Percentiles rank a stretch among this genome's conserved stretches.
These are phyloP conservation scores for Porcisia deanei DNA, from an alignment of 208 protist genomes.

Conservation along the genomic window DNA sequence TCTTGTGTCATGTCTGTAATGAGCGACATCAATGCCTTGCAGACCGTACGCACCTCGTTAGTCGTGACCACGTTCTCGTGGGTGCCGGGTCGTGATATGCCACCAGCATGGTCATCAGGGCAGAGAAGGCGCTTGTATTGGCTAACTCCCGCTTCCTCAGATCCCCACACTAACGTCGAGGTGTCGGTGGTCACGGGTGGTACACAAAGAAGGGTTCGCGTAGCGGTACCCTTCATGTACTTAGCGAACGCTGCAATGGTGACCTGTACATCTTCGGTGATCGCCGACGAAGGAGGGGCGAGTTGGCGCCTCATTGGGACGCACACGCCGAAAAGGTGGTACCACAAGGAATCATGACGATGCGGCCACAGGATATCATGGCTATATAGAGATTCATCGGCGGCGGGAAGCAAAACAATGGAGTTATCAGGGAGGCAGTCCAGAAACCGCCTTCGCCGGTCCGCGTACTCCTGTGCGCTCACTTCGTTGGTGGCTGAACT, in stretches of 20 bases:
- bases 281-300: constrained; percentile 12
- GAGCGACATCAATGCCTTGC: constrained; percentile 1
- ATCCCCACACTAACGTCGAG: constrained; percentile 31
- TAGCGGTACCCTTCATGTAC: neutral
- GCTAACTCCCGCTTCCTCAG: constrained; percentile 7
- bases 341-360: constrained; percentile 49
- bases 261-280: constrained; percentile 21
- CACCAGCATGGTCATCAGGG: neutral
- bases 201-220: constrained; percentile 34
- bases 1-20: constrained; percentile 14
- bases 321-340: constrained; percentile 52
- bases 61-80: constrained; percentile 15
- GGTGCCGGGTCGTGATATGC: neutral
- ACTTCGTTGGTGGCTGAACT: neutral
- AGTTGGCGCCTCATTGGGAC: constrained; percentile 31
- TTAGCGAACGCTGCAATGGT: constrained; percentile 44
- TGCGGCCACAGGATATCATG: constrained; percentile 44
- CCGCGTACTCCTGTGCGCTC: constrained; percentile 30
- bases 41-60: constrained; percentile 23
- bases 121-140: constrained; percentile 9
- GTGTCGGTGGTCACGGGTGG: constrained; percentile 27
- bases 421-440: constrained; percentile 34
- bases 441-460: constrained; percentile 40
- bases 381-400: constrained; percentile 28
- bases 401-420: constrained; percentile 44